Conservation (phyloP, 148 eudicot species). For the Limonium bicolor region DNA sequence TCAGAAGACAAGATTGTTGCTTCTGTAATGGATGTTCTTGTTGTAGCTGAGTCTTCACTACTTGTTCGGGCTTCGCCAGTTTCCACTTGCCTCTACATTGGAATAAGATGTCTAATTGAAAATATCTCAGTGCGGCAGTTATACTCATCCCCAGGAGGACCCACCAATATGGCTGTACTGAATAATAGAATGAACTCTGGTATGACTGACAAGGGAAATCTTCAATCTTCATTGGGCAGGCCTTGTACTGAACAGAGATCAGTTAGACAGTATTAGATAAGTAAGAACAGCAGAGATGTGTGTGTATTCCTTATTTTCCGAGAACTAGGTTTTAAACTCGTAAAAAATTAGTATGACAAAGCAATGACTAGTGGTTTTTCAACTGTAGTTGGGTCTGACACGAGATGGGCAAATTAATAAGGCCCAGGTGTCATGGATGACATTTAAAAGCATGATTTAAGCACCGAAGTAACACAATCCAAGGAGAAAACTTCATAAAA, state of each 20-base stretch:
- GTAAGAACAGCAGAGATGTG: too few species aligned
- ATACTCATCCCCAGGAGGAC: neutral
- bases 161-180: neutral
- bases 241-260: neutral
- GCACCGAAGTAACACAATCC: neutral
- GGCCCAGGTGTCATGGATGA: neutral
- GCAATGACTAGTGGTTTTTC: too few species aligned
- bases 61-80: too few species aligned
- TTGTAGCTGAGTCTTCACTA: too few species aligned
- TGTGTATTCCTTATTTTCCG: too few species aligned
- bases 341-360: neutral
- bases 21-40: neutral
- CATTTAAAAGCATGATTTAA: too few species aligned
- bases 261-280: too few species aligned
- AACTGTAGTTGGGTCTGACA: neutral
- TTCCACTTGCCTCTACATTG: neutral
- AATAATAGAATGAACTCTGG: conserved; percentile 1
- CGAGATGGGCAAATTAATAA: too few species aligned
- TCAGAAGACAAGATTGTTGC: neutral
- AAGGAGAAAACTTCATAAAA: neutral
- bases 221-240: neutral
- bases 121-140: neutral
- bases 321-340: neutral
- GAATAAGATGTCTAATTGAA: neutral
- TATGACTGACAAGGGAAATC: neutral